Base-by-base conservation (phyloP, 2,329 filamentous ascomycete species). In the Talaromyces albobiverticillius region DNA sequence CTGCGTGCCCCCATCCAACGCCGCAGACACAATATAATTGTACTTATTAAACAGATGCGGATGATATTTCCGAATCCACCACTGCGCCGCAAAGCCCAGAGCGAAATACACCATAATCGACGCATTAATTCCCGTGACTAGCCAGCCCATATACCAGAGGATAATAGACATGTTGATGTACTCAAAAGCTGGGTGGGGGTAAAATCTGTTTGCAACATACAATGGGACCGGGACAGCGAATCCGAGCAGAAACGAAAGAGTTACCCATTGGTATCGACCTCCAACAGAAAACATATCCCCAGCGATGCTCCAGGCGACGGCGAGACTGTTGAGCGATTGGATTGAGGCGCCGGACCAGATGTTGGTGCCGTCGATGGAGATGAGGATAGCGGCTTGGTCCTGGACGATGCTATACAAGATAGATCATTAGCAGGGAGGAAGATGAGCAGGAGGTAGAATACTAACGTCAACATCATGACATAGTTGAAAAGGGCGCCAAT, bases 321-420 rank as follows among this genome's bases (percentile, higher is more conserved):
- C 71, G 13, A 71, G 65, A n/a, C 75, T 71, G 58, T 80, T 80
- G 67, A 71, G 75, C 2, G 29, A 20, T 59, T 81, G 77, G 2
- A 79, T 67, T 36, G 74, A 71, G 11, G 76, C 71, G n/a, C 79
- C 77, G 23, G 71, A 75, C 77, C 77, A 80, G 40, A 77, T 72
- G 56, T 72, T 74, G 46, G 67, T 72, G 4, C 76, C 77, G 45
- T 76, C 60, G 7, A 75, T 68, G 18, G 71, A 67, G 6, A 67
- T 57, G 1, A 79, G 65, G 32, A 77, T 71, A 1, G 73, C 66
- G 3, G 67, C 61, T 54, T 79, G 75, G 53, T 74, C 72, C 4
- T 66, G 61, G 1, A 79, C 71, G 51, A 80, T 78, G 25, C 66
- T 71, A 54, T 53, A 40, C 26, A 18, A 23, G 8, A 4, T 18